Evolutionary conservation across 2,329 filamentous ascomycete genomes (phyloP), one percentile per base, ranked within the genome.

Genomic region (Venturia carpophila): DNA sequence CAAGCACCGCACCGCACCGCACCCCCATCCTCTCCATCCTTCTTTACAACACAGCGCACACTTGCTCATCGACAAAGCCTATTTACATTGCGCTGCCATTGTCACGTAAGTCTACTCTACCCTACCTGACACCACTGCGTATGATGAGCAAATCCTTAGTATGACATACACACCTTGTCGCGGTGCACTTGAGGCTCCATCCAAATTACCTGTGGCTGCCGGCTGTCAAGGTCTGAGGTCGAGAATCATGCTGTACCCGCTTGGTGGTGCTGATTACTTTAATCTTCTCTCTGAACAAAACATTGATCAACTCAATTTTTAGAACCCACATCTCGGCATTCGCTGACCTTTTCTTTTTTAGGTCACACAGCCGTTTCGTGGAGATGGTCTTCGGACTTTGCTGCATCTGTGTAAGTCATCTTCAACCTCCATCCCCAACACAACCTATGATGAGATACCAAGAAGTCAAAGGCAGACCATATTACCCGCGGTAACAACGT

Each of bases 111-210:
- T 58, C 52, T n/a, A 30, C 11, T 17, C 30, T 58, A 5, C 37
- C 30, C 30, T 24, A 10, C 15, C 30, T 5, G 3, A 19, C 30
- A 19, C 30, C 13, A 58, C 5, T 30, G 3, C 27, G n/a, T 37
- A 58, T 58, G 52, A 58, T 58, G 52, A 58, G 30, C 4, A n/a
- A 58, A 37, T 58, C 52, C 52, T 58, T 58, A 58, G 52, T 7
- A 58, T 58, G 52, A 58, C 3, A 19, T n/a, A 10, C 7, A 52
- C 45, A 21, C 52, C 52, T 58, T 37, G 47, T 21, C 52, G 15
- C 15, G 52, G 52, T 37, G 30, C 52, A 58, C 52, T 37, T 34
- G 19, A 58, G 52, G 30, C 27, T 58, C 27, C 27, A 58, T 27
- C 52, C 52, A 17, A 58, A 58, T 58, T n/a, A 58, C 52, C 52